These are phyloP conservation scores for Jacaranda copaia DNA, from an alignment of 257 asterid species.

Conservation along the genomic window DNA sequence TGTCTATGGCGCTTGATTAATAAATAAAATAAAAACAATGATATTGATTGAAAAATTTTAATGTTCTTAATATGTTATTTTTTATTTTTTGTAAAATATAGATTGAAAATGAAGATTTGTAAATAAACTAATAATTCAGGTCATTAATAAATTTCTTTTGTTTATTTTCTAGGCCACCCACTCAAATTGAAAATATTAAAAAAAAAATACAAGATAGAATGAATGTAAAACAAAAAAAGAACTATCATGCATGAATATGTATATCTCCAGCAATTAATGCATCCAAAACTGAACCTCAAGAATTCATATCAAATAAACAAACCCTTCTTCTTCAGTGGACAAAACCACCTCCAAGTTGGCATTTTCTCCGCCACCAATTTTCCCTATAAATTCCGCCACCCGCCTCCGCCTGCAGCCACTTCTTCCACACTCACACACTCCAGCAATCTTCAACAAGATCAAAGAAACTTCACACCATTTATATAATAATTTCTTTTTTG, in stretches of 20 bases:
- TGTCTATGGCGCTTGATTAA: too few species aligned
- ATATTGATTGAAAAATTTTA: too few species aligned
- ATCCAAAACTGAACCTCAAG: constrained; percentile 45
- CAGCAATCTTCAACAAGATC: neutral
- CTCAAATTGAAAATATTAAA: neutral
- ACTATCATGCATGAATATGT: constrained; percentile 27
- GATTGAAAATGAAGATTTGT: too few species aligned
- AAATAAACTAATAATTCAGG: neutral
- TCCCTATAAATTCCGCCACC: constrained; percentile 42
- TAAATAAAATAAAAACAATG: too few species aligned
- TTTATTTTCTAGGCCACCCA: neutral
- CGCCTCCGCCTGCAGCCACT: neutral
- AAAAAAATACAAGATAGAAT: constrained; percentile 36
- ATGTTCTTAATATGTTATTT: too few species aligned
- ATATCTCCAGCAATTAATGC: constrained; percentile 35
- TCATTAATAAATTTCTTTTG: neutral
- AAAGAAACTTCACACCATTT: neutral
- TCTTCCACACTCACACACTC: constrained; percentile 28
- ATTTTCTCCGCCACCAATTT: constrained; percentile 58
- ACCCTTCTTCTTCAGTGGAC: constrained; percentile 49
- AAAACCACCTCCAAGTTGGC: constrained; percentile 60
- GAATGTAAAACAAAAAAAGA: constrained; percentile 29
- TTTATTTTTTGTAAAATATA: too few species aligned
- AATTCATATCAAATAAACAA: constrained; percentile 30
- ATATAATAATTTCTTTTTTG: neutral